A percentile compares a stretch with the other conserved stretches of the same genome.
These are phyloP conservation scores for Suillus subalutaceus DNA, from an alignment of 768 basidiomycete genomes.

Conservation along the genomic window DNA sequence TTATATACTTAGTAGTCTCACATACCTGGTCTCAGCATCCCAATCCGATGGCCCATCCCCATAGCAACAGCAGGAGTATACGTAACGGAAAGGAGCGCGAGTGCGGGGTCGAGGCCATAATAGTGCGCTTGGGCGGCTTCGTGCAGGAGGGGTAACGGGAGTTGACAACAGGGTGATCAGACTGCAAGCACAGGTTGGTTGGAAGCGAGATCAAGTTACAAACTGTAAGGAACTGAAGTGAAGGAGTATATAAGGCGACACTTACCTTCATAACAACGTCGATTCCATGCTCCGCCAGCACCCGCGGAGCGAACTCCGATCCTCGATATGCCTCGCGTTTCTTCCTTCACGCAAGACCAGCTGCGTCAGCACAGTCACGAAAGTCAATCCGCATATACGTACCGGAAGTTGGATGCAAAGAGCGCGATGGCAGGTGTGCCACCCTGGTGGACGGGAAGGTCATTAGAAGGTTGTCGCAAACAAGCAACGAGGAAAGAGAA, in stretches of 20 bases:
- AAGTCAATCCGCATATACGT: neutral
- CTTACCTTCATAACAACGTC: constrained; percentile 75
- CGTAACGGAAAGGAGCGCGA: constrained; percentile 69
- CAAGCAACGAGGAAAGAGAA: constrained; percentile 5
- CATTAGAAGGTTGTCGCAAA: neutral
- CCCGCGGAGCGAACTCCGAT: constrained; percentile 78
- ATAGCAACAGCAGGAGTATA: constrained; percentile 64
- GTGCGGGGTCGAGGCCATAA: constrained; percentile 59
- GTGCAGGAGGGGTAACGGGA: constrained; percentile 67
- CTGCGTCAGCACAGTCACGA: neutral
- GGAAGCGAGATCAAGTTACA: neutral
- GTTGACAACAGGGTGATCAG: constrained; percentile 61
- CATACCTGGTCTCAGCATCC: constrained; percentile 54
- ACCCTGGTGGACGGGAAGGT: constrained; percentile 39
- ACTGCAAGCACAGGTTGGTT: constrained; percentile 35
- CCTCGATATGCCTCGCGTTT: constrained; percentile 84
- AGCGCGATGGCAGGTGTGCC: constrained; percentile 75
- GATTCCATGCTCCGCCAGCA: constrained; percentile 69
- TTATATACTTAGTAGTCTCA: neutral
- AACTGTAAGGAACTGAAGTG: neutral
- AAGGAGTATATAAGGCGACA: neutral
- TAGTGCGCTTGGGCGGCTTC: constrained; percentile 76
- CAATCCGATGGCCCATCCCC: constrained; percentile 79
- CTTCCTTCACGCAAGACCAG: constrained; percentile 41
- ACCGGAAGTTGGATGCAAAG: constrained; percentile 62